Evolutionary conservation across 1,284 basidiomycete genomes (phyloP).

Genomic region (Bjerkandera adusta): DNA sequence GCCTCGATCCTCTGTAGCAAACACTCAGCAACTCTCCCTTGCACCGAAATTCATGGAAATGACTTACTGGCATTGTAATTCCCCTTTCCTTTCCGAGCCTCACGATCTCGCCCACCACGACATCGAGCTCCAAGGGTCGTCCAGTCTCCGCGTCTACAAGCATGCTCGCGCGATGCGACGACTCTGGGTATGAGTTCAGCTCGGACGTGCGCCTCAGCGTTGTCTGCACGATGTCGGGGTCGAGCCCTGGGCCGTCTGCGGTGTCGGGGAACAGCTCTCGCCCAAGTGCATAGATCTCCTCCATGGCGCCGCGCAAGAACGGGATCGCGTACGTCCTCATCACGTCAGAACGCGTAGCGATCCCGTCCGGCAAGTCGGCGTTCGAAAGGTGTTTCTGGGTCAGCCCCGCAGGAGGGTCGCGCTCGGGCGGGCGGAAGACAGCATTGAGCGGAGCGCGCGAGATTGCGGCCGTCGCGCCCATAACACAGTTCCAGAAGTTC

Average conservation of each 20-base stretch:
- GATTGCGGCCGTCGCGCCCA: conserved; percentile 53
- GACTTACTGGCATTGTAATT: conserved; percentile 52
- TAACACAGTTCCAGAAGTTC: conserved; percentile 63
- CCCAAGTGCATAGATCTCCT: conserved; percentile 48
- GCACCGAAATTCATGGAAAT: neutral
- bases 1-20: conserved; percentile 44
- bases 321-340: conserved; percentile 47
- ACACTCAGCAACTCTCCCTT: neutral
- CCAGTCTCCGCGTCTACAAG: conserved; percentile 53
- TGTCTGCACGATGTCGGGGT: conserved; percentile 38
- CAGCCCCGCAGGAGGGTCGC: conserved; percentile 29
- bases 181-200: conserved; percentile 40
- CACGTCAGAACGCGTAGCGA: conserved; percentile 34
- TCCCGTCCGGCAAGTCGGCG: too few relatives aligned
- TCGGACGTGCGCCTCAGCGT: conserved; percentile 39
- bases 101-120: conserved; percentile 61
- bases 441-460: conserved; percentile 48
- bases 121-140: conserved; percentile 64
- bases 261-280: conserved; percentile 50
- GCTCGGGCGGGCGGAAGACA: conserved; percentile 46
- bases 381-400: conserved; percentile 34
- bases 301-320: conserved; percentile 41
- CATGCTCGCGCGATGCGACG: conserved; percentile 56
- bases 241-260: conserved; percentile 35
- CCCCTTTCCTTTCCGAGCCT: conserved; percentile 45